Percentiles rank a stretch among this genome's conserved stretches.
Evolutionary conservation across 2,329 filamentous ascomycete species (phyloP).

Genomic region (Podosphaera xanthii): DNA sequence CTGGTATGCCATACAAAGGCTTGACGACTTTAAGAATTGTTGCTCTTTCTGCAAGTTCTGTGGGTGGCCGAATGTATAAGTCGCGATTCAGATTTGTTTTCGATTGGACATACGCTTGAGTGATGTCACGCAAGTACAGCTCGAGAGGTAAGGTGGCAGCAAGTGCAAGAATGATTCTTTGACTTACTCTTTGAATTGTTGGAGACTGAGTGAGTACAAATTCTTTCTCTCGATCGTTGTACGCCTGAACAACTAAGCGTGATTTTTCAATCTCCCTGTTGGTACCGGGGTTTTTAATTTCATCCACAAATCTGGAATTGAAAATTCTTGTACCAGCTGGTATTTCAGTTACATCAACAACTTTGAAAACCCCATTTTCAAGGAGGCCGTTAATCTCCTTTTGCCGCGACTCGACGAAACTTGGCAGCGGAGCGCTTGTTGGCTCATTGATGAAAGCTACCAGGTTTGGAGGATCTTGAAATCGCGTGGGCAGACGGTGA

Average conservation of each 20-base stretch:
- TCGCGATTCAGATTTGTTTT: background rate
- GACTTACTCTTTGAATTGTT: background rate
- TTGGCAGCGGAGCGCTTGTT: background rate
- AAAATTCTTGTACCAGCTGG: conserved; percentile 1
- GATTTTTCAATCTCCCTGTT: background rate
- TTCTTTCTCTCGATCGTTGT: background rate
- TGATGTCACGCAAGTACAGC: background rate
- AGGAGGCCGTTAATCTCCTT: background rate
- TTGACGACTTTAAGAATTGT: background rate
- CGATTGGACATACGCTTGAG: background rate
- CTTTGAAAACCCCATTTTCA: background rate
- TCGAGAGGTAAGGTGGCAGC: background rate
- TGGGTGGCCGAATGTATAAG: background rate
- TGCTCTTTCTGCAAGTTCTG: background rate
- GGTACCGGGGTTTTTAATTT: conserved; percentile 4
- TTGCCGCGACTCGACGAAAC: background rate
- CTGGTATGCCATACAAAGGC: too few species aligned
- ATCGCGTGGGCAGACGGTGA: too few species aligned
- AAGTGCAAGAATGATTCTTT: background rate
- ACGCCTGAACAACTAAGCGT: conserved; percentile 2
- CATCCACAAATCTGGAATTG: conserved; percentile 4
- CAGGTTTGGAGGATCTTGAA: background rate
- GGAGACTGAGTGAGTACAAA: background rate
- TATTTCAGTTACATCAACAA: background rate
- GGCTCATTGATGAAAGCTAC: background rate